Evolutionary conservation across 1,139 yeast species (phyloP).

Genomic region (Geotrichum candidum): DNA sequence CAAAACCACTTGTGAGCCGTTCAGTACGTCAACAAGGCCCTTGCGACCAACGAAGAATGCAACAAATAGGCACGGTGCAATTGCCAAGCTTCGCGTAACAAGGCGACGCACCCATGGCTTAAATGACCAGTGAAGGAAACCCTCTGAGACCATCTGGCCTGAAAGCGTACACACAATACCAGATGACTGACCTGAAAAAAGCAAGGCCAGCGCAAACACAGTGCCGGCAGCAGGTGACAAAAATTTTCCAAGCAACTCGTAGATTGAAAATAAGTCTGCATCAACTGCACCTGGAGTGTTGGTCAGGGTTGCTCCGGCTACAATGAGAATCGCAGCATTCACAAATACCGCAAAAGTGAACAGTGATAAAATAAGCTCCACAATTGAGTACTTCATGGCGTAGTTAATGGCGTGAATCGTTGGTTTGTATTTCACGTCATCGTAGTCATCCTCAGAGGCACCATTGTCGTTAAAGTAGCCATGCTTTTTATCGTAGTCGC

Average conservation of each 20-base stretch:
- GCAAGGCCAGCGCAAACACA: conserved; percentile 65
- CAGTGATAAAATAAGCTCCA: conserved; percentile 57
- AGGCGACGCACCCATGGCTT: conserved; percentile 74
- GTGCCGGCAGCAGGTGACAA: conserved; percentile 73
- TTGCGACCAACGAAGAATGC: conserved; percentile 52
- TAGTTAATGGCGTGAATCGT: conserved; percentile 58
- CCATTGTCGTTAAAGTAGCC: conserved; percentile 32
- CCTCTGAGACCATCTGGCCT: conserved; percentile 81
- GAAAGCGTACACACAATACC: conserved; percentile 85
- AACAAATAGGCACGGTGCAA: conserved; percentile 63
- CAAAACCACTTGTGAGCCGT: conserved; percentile 81
- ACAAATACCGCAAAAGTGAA: conserved; percentile 74
- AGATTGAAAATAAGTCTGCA: conserved; percentile 71
- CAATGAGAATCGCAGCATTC: conserved; percentile 68
- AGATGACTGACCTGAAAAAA: conserved; percentile 75
- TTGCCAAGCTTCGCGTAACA: conserved; percentile 62
- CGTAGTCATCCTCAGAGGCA: conserved; percentile 34
- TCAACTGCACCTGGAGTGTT: conserved; percentile 54
- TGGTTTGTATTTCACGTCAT: conserved; percentile 42
- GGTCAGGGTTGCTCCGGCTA: conserved; percentile 67
- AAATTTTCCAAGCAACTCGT: conserved; percentile 48
- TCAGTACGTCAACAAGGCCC: conserved; percentile 51
- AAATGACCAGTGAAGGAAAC: conserved; percentile 71
- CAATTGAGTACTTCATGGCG: conserved; percentile 59
- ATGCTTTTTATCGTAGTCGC: conserved; percentile 47